phyloP scores from a whole-genome alignment of 495 filamentous ascomycete genomes.

The Clohesyomyces aquaticus region DNA sequence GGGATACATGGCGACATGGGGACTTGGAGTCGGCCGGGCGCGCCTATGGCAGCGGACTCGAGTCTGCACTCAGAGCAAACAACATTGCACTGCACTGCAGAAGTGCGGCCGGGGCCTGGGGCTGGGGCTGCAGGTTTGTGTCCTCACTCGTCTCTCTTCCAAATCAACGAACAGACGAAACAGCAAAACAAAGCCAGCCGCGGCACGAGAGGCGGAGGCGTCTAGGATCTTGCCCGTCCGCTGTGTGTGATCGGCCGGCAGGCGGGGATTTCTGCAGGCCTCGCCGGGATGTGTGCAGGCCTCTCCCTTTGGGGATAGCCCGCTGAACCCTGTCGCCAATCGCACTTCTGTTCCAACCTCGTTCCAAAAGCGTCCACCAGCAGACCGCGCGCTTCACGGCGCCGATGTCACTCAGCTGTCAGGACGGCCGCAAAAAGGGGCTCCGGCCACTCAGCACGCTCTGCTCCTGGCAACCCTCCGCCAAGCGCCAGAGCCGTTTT shows the following conservation, averaged over 20 bases:
- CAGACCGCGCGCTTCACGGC: constrained; percentile 8
- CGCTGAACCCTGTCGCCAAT: constrained; percentile 24
- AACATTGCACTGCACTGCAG: too few relatives aligned
- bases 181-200: background rate
- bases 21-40: too few relatives aligned
- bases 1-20: too few relatives aligned
- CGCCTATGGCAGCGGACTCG: too few relatives aligned
- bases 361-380: constrained; percentile 2
- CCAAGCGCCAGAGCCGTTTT: background rate
- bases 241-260: constrained; percentile 8
- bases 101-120: too few relatives aligned
- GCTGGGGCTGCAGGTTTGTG: background rate
- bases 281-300: too few relatives aligned
- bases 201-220: background rate
- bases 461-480: background rate
- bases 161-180: background rate
- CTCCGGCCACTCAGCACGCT: constrained; percentile 4
- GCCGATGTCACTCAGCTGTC: constrained; percentile 31
- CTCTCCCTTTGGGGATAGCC: constrained; percentile 6
- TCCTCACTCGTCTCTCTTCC: too few relatives aligned
- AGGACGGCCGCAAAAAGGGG: constrained; percentile 31
- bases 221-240: constrained; percentile 1
- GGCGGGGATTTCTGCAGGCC: background rate
- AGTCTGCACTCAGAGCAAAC: too few relatives aligned
- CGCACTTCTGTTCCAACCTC: constrained; percentile 24